Base-by-base conservation (phyloP, 2,329 filamentous ascomycete genomes). In the Scedosporium minutisporum region DNA sequence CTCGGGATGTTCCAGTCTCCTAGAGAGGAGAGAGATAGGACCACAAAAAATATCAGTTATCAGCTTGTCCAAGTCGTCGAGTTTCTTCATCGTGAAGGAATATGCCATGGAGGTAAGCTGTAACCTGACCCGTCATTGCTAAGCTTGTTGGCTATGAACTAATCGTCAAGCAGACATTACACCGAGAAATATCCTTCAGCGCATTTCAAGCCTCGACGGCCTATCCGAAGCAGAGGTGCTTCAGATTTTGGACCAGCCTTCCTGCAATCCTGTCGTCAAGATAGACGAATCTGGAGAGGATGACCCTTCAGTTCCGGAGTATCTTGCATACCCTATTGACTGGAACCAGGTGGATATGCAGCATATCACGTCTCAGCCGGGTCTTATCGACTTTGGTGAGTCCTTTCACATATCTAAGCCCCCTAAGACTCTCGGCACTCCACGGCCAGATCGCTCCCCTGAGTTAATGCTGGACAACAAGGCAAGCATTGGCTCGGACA, bases 401-500 rank as follows among this genome's bases (percentile, higher is more conserved):
- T 58, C 57, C 2, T 58, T 58, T 18, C 12, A 6, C 16, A 14
- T 18, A 18, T 41, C 57, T 4, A n/a, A n/a, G 16, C 27, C 25
- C 1, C 29, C 57, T 4, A 10, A 69, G 6, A 65, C 68, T 3
- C 62, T 73, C 0, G 70, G 70, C 1, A 74, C 69, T 0, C 72
- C 71, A 0, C 63, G 67, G 27, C 61, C 65, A 21, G 74, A 74
- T 29, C 66, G 69, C 1, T 63, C 72, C 0, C 72, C 72, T 0
- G 72, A 75, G 46, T 23, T 67, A 1, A 29, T 71, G 0, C 58
- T 74, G 0, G 70, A 71, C 1, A 12, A 58, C 0, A 66, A 65
- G 2, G 44, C 68, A 1, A 68, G 72, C 0, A 63, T 66, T 0
- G 63, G 58, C 0, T 68, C 65, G 1, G 72, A 75, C 41, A 51